phyloP scores from a whole-genome alignment of 768 basidiomycete species.

The Pulveroboletus ravenelii region DNA sequence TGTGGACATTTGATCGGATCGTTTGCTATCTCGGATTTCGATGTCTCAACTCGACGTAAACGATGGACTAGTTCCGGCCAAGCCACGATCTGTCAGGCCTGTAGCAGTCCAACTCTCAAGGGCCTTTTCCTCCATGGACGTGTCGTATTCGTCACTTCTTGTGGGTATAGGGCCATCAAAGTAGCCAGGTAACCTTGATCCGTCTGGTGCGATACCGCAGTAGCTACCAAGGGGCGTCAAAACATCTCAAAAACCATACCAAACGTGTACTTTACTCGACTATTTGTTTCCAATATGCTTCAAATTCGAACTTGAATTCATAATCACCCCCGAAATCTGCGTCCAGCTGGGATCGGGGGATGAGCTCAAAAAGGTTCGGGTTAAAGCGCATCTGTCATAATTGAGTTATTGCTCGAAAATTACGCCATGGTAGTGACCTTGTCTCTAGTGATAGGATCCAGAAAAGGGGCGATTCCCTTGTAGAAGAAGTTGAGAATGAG shows the following conservation, averaged over 20 bases:
- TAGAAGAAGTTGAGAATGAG: slow-evolving; percentile 70
- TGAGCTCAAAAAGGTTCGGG: slow-evolving; percentile 70
- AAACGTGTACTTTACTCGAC: slow-evolving; percentile 46
- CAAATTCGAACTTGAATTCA: slow-evolving; percentile 67
- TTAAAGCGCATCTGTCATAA: slow-evolving; percentile 76
- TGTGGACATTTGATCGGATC: too few species aligned
- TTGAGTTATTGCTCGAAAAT: background rate
- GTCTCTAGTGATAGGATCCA: slow-evolving; percentile 84
- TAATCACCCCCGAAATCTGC: slow-evolving; percentile 78
- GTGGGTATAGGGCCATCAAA: slow-evolving; percentile 22
- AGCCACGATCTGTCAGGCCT: too few species aligned
- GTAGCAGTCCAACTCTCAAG: too few species aligned
- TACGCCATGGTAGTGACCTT: slow-evolving; percentile 47
- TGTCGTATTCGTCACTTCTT: background rate
- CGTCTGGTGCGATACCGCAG: slow-evolving; percentile 54
- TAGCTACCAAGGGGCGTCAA: slow-evolving; percentile 35
- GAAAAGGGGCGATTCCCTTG: slow-evolving; percentile 79
- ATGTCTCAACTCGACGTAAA: too few species aligned
- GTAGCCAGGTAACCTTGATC: slow-evolving; percentile 39
- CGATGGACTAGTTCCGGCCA: too few species aligned
- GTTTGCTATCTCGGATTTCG: too few species aligned
- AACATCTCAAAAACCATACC: background rate
- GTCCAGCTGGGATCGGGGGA: slow-evolving; percentile 73
- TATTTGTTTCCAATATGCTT: slow-evolving; percentile 76
- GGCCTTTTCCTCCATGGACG: background rate